Conservation (phyloP, 2,329 filamentous ascomycete species). For the Huntiella moniliformis region DNA sequence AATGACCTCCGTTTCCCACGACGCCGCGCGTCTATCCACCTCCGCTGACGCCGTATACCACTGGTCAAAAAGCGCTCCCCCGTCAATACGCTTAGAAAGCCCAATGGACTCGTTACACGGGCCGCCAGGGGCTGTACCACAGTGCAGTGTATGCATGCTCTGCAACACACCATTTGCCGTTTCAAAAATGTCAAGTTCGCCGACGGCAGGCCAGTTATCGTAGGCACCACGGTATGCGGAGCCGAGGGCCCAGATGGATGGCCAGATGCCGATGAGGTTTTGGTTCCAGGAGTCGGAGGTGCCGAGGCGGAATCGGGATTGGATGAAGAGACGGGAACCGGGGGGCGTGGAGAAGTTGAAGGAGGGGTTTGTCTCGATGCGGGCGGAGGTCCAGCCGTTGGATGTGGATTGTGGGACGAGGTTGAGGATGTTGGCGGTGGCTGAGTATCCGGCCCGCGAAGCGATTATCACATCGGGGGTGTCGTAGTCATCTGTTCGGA, state of each 20-base stretch:
- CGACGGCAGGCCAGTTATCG: slow-evolving; percentile 23
- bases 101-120: slow-evolving; percentile 25
- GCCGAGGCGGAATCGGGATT: slow-evolving; percentile 23
- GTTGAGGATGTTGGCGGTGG: slow-evolving; percentile 3
- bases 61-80: slow-evolving; percentile 15
- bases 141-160: slow-evolving; percentile 24
- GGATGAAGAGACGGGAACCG: slow-evolving; percentile 21
- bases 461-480: no score
- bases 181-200: slow-evolving; percentile 29
- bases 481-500: no score
- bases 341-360: slow-evolving; percentile 20
- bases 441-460: neutral
- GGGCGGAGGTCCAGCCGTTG: slow-evolving; percentile 24
- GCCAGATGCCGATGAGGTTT: slow-evolving; percentile 23
- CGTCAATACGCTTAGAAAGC: slow-evolving; percentile 13
- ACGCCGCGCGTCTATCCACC: slow-evolving; percentile 17
- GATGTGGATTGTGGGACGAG: slow-evolving; percentile 5
- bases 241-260: slow-evolving; percentile 28
- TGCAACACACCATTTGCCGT: slow-evolving; percentile 21
- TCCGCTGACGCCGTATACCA: slow-evolving; percentile 20
- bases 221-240: slow-evolving; percentile 21
- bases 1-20: slow-evolving; percentile 18
- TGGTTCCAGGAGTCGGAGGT: slow-evolving; percentile 15
- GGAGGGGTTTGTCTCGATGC: slow-evolving; percentile 22
- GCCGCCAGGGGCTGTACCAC: slow-evolving; percentile 22